Evolutionary conservation across 805 yeast genomes (phyloP).

Genomic region (Teunomyces panamensis): DNA sequence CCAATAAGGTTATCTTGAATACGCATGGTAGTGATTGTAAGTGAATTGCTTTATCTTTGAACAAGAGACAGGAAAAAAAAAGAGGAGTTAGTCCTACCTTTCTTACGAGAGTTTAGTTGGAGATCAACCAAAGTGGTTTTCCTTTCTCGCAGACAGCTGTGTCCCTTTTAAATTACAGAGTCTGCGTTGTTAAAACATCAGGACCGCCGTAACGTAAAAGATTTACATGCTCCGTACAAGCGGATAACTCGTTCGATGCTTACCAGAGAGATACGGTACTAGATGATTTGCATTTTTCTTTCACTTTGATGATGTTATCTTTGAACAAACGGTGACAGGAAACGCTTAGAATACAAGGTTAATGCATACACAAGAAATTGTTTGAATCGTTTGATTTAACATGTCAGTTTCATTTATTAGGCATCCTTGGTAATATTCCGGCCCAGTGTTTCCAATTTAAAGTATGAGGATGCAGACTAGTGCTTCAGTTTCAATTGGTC

Average conservation of each 20-base stretch:
- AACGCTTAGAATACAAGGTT: slow-evolving; percentile 2
- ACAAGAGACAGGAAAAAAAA: neutral
- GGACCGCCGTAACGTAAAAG: slow-evolving; percentile 4
- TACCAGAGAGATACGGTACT: neutral
- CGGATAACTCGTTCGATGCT: neutral
- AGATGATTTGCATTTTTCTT: neutral
- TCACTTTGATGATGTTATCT: neutral
- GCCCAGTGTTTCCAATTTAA: neutral
- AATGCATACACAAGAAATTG: slow-evolving; percentile 1
- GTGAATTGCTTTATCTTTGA: neutral
- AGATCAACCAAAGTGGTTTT: neutral
- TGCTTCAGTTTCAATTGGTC: neutral
- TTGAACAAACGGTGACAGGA: neutral
- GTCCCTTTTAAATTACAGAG: neutral
- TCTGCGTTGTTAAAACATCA: neutral
- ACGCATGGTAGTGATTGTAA: neutral
- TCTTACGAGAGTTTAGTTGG: neutral
- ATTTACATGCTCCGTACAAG: neutral
- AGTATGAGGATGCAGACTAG: neutral
- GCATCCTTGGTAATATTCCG: slow-evolving; percentile 6
- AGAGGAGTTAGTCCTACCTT: neutral
- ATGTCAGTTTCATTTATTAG: neutral
- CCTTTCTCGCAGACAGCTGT: neutral
- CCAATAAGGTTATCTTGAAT: neutral
- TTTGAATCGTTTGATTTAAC: neutral